Percentiles rank a stretch among this genome's conserved stretches.
phyloP scores from a whole-genome alignment of 345 rosid species.

The Heritiera fomes region DNA sequence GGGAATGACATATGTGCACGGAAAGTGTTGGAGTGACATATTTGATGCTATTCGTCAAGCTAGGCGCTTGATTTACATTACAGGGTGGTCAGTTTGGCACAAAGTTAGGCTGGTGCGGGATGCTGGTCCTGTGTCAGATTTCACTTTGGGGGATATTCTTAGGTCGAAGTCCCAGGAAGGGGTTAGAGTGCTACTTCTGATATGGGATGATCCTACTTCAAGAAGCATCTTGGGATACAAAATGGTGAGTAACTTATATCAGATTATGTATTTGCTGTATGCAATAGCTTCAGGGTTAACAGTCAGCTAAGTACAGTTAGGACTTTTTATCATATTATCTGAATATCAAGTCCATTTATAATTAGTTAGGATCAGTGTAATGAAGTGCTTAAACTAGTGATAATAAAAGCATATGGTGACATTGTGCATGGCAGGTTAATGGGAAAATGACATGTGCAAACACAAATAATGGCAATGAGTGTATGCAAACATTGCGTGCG shows the following conservation, averaged over 20 bases:
- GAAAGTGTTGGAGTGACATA: conserved; percentile 91
- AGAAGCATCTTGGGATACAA: conserved; percentile 79
- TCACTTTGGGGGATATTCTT: conserved; percentile 76
- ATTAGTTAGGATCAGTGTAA: not conserved
- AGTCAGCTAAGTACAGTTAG: conserved; percentile 1
- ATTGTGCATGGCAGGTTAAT: not conserved
- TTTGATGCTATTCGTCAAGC: conserved; percentile 83
- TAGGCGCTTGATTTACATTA: conserved; percentile 75
- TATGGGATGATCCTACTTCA: conserved; percentile 99
- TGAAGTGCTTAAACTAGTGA: conserved; percentile 7
- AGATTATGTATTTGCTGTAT: not conserved
- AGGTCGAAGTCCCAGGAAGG: conserved; percentile 91
- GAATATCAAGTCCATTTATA: not conserved
- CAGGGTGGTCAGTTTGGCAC: conserved; percentile 99
- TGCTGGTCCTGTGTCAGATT: conserved; percentile 44
- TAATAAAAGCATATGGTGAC: not conserved
- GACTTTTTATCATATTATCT: not conserved
- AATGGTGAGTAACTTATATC: conserved; percentile 55
- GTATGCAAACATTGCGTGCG: not conserved
- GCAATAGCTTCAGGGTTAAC: conserved; percentile 1
- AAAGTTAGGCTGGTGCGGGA: conserved; percentile 69
- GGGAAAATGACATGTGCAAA: not conserved
- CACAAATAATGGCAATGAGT: conserved; percentile 7
- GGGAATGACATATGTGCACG: conserved; percentile 69
- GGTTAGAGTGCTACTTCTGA: conserved; percentile 88